Conservation (phyloP, 345 rosid species). For the Populus davidiana region DNA sequence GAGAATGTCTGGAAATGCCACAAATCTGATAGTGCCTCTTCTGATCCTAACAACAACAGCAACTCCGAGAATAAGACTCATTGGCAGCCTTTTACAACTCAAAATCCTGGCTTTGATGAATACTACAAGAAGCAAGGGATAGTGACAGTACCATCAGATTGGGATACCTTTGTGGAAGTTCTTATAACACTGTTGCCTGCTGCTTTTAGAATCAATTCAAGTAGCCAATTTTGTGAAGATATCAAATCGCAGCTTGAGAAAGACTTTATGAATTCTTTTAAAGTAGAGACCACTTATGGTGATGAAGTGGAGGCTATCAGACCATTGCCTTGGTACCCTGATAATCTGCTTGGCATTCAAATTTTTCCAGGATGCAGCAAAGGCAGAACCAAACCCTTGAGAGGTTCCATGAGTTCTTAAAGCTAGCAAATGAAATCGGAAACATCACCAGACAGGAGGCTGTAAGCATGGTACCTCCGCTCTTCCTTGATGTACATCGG, state of each 20-base stretch:
- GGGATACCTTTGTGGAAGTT: conserved; percentile 66
- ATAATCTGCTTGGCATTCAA: conserved; percentile 90
- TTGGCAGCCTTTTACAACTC: conserved; percentile 67
- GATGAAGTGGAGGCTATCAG: conserved; percentile 71
- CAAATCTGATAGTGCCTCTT: conserved; percentile 43
- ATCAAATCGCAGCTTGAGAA: conserved; percentile 67
- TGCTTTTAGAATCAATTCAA: conserved; percentile 90
- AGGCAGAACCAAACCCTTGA: conserved; percentile 86
- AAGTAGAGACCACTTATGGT: conserved; percentile 61
- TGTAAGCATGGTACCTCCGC: conserved; percentile 98
- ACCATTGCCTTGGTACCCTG: conserved; percentile 89
- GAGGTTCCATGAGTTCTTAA: conserved; percentile 94
- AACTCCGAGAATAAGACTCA: conserved; percentile 6
- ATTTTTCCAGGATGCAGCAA: conserved; percentile 86
- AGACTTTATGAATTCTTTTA: conserved; percentile 74
- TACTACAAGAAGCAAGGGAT: conserved; percentile 93
- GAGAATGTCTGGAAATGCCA: conserved; percentile 62
- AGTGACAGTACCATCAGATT: conserved; percentile 58
- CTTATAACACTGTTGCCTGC: conserved; percentile 91
- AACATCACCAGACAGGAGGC: conserved; percentile 97
- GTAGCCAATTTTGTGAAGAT: conserved; percentile 81
- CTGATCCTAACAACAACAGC: conserved; percentile 28
- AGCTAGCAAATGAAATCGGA: conserved; percentile 93
- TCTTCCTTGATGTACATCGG: conserved; percentile 78
- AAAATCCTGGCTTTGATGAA: conserved; percentile 72